These are phyloP conservation scores for Cyclocybe aegerita DNA, from an alignment of 768 basidiomycete genomes.

Conservation along the genomic window DNA sequence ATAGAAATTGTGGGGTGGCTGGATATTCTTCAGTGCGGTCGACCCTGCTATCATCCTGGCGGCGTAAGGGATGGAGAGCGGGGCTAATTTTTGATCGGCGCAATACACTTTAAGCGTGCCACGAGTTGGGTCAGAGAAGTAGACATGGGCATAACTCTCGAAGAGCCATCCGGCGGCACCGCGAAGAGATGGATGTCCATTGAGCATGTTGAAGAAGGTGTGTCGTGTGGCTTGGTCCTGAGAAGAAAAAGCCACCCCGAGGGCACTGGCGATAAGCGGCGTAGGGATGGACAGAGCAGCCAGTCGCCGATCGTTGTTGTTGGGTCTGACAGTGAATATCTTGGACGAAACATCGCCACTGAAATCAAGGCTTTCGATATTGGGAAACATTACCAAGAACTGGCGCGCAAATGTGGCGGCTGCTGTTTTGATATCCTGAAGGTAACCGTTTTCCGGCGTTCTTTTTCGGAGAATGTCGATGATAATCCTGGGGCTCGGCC, in stretches of 20 bases:
- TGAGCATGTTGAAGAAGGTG: slow-evolving; percentile 4
- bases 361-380: slow-evolving; percentile 7
- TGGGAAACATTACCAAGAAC: not conserved
- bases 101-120: not conserved
- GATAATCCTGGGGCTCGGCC: not conserved
- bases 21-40: slow-evolving; percentile 2
- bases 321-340: slow-evolving; percentile 8
- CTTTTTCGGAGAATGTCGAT: slow-evolving; percentile 2
- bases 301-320: not conserved
- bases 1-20: not conserved
- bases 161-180: slow-evolving; percentile 7
- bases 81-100: not conserved
- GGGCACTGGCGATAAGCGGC: slow-evolving; percentile 2
- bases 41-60: slow-evolving; percentile 1
- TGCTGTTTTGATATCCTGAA: slow-evolving; percentile 1
- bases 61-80: slow-evolving; percentile 4
- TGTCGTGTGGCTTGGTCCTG: slow-evolving; percentile 5
- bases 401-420: slow-evolving; percentile 1
- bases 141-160: slow-evolving; percentile 8
- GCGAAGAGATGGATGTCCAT: slow-evolving; percentile 4
- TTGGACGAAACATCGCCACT: slow-evolving; percentile 5
- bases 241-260: slow-evolving; percentile 7
- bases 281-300: slow-evolving; percentile 3
- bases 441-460: not conserved
- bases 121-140: slow-evolving; percentile 3